Conservation (phyloP, 768 basidiomycete genomes). For the Xerocomus potaroensis region DNA sequence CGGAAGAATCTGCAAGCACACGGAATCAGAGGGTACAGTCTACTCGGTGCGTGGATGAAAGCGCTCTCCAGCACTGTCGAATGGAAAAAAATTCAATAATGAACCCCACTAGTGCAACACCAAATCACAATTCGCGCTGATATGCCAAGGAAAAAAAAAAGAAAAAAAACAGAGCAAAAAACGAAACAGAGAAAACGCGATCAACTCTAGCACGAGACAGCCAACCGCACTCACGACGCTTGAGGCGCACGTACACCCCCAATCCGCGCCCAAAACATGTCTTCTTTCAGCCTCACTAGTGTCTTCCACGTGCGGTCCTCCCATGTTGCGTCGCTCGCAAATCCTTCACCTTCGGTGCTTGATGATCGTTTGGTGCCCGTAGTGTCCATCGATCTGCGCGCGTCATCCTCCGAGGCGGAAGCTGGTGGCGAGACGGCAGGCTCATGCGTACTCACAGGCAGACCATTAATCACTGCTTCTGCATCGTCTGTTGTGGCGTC, state of each 20-base stretch:
- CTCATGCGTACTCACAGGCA: neutral
- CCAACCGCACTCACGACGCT: neutral
- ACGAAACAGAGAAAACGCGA: neutral
- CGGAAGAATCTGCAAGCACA: too few species aligned
- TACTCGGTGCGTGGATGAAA: too few species aligned
- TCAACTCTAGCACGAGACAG: neutral
- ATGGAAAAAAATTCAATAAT: too few species aligned
- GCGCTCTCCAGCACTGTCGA: too few species aligned
- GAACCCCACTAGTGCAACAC: too few species aligned
- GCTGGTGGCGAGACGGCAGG: neutral
- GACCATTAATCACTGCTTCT: neutral
- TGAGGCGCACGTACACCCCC: conserved; percentile 41
- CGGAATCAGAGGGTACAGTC: too few species aligned
- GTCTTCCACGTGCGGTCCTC: conserved; percentile 86
- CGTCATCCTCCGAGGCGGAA: conserved; percentile 1
- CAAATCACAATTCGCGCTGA: too few species aligned
- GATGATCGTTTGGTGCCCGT: conserved; percentile 24
- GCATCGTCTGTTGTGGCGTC: neutral
- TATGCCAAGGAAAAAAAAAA: neutral
- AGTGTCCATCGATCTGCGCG: conserved; percentile 17
- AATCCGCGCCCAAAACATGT: conserved; percentile 83
- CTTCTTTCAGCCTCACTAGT: conserved; percentile 65
- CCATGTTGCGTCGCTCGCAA: conserved; percentile 70
- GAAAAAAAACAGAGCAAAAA: neutral
- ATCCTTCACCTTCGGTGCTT: conserved; percentile 35